Conservation (phyloP, 2,329 filamentous ascomycete genomes). For the Neonectria punicea region DNA sequence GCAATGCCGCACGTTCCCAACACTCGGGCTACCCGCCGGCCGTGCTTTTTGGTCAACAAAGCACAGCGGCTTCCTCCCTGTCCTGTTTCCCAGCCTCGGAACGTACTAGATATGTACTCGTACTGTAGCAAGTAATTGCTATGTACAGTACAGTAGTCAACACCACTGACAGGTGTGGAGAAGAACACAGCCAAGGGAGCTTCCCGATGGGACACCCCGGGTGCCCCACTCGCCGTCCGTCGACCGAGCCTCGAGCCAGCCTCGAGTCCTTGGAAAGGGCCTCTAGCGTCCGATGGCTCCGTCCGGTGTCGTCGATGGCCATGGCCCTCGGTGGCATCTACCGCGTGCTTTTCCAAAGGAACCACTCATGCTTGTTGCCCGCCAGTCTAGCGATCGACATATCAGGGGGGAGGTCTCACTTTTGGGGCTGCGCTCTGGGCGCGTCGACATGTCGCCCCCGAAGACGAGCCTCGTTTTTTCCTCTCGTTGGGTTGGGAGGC, state of each 20-base stretch:
- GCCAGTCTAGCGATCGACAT: conserved; percentile 27
- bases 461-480: conserved; percentile 1
- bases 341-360: conserved; percentile 22
- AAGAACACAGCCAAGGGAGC: conserved; percentile 39
- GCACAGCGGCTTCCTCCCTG: background rate
- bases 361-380: conserved; percentile 23
- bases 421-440: conserved; percentile 10
- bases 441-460: conserved; percentile 13
- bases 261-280: background rate
- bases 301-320: conserved; percentile 4
- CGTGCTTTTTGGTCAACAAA: background rate
- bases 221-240: conserved; percentile 31
- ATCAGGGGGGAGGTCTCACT: conserved; percentile 16
- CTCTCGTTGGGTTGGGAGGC: background rate
- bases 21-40: conserved; percentile 4
- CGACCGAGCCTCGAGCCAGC: conserved; percentile 29
- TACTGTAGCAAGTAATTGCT: background rate
- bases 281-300: conserved; percentile 29
- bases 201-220: conserved; percentile 43
- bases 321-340: conserved; percentile 11
- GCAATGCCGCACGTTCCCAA: background rate
- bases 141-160: background rate
- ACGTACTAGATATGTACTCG: conserved; percentile 10
- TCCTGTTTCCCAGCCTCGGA: background rate
- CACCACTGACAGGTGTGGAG: conserved; percentile 40